phyloP scores from a whole-genome alignment of 2,329 filamentous ascomycete genomes.

The Nemania sp. region DNA sequence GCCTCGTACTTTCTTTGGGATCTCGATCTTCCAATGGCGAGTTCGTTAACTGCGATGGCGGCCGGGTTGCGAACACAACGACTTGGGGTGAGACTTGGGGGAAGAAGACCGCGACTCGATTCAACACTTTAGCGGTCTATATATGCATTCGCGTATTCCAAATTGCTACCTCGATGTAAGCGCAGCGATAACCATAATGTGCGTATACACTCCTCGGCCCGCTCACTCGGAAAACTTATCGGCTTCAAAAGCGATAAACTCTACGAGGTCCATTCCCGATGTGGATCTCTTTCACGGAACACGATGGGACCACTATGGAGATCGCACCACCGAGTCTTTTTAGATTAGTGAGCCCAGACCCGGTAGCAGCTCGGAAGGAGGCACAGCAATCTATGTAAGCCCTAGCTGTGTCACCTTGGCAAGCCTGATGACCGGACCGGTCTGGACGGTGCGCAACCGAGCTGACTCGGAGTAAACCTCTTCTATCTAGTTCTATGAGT shows the following conservation, averaged over 20 bases:
- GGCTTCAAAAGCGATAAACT: slow-evolving; percentile 8
- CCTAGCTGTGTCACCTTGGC: slow-evolving; percentile 63
- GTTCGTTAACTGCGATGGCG: neutral
- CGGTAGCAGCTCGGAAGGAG: neutral
- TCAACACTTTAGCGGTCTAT: neutral
- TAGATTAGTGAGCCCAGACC: neutral
- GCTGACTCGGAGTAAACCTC: neutral
- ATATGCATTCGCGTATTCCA: neutral
- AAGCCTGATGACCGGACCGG: neutral
- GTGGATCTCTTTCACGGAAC: slow-evolving; percentile 6
- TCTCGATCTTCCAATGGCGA: neutral
- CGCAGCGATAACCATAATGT: neutral
- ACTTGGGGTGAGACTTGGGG: neutral
- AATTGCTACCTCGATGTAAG: neutral
- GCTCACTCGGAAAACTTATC: slow-evolving; percentile 20
- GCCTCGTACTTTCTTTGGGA: neutral
- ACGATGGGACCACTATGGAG: slow-evolving; percentile 1
- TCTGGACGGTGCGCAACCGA: neutral
- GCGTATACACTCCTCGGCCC: slow-evolving; percentile 5
- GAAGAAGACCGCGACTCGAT: neutral
- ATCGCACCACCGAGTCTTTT: neutral
- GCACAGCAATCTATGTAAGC: slow-evolving; percentile 61
- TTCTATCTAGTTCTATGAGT: neutral
- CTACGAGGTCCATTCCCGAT: slow-evolving; percentile 29
- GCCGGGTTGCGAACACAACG: neutral